Evolutionary conservation across 2,329 filamentous ascomycete genomes (phyloP).

Genomic region (Microdochium trichocladiopsis): DNA sequence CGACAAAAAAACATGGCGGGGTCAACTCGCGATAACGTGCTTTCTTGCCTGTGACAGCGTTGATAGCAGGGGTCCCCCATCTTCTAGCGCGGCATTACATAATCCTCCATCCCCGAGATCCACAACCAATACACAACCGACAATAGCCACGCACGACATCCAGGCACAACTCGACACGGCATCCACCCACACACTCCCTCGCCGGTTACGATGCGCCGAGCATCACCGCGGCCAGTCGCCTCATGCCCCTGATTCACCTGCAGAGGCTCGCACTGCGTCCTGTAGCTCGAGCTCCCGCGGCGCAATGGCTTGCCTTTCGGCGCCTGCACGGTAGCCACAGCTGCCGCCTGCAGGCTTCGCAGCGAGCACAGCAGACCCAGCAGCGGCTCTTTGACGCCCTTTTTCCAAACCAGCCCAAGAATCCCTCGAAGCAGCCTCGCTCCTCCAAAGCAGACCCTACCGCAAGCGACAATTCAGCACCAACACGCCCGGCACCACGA

Average conservation of each 20-base stretch:
- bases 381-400: conserved; percentile 37
- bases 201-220: conserved; percentile 14
- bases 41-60: too few species aligned
- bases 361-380: neutral
- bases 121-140: too few species aligned
- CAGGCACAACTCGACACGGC: too few species aligned
- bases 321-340: conserved; percentile 12
- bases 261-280: conserved; percentile 21
- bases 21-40: neutral
- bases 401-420: conserved; percentile 42
- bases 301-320: neutral
- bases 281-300: conserved; percentile 13
- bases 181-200: conserved; percentile 3
- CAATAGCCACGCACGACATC: too few species aligned
- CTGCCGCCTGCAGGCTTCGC: neutral
- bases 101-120: neutral
- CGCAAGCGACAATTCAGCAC: too few species aligned
- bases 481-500: neutral
- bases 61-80: too few species aligned
- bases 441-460: neutral
- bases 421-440: conserved; percentile 8
- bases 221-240: conserved; percentile 14
- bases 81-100: too few species aligned
- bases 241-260: conserved; percentile 24
- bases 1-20: neutral